Evolutionary conservation across 345 rosid species (phyloP).

Genomic region (Gossypium turneri): DNA sequence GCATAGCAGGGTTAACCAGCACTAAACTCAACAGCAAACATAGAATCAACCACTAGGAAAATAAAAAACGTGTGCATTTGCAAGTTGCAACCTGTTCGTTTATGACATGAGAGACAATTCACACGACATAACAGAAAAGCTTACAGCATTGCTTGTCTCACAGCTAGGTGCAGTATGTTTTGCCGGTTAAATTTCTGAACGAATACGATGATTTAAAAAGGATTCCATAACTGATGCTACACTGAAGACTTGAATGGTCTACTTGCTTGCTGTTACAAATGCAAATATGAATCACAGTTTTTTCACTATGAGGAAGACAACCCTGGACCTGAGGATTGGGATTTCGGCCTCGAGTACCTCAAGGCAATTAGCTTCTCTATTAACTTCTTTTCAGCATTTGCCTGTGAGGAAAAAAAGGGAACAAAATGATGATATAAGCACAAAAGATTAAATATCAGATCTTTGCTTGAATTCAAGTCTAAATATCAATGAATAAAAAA

Average conservation of each 20-base stretch:
- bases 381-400: slow-evolving; percentile 71
- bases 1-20: not conserved
- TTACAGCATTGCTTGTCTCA: not conserved
- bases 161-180: not conserved
- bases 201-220: not conserved
- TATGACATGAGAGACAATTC: not conserved
- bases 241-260: not conserved
- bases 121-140: not conserved
- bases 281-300: not conserved
- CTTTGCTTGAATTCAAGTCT: not conserved
- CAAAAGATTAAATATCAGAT: not conserved
- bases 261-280: not conserved
- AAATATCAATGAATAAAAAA: not conserved
- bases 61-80: not conserved
- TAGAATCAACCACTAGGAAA: not conserved
- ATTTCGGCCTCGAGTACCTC: slow-evolving; percentile 54
- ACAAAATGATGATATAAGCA: not conserved
- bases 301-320: not conserved
- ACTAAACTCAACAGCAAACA: not conserved
- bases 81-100: not conserved
- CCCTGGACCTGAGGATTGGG: slow-evolving; percentile 18
- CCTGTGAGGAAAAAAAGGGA: slow-evolving; percentile 31
- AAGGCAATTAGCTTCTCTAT: slow-evolving; percentile 63
- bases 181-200: not conserved
- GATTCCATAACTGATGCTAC: not conserved